Evolutionary conservation across 345 rosid species (phyloP).

Genomic region (Citrus inodora): DNA sequence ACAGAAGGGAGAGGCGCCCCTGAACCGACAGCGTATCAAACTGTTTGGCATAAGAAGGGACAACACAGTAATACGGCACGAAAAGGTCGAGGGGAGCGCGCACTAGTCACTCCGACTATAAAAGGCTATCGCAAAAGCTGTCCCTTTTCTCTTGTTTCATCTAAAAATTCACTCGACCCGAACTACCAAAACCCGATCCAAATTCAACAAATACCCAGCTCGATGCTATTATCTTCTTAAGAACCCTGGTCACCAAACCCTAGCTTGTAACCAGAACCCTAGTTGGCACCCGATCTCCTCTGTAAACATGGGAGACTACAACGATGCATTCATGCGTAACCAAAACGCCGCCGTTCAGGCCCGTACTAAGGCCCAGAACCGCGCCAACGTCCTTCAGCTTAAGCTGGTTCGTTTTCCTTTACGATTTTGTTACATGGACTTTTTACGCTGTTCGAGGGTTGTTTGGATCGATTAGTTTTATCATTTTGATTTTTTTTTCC

Average conservation of each 20-base stretch:
- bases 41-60: too few species aligned
- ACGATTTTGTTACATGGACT: neutral
- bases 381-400: constrained; percentile 93
- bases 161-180: neutral
- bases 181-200: neutral
- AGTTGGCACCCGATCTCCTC: constrained; percentile 16
- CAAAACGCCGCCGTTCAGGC: constrained; percentile 83
- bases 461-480: neutral
- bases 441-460: neutral
- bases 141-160: neutral
- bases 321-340: constrained; percentile 82
- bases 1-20: neutral
- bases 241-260: neutral
- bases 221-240: neutral
- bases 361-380: constrained; percentile 81
- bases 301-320: constrained; percentile 65
- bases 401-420: constrained; percentile 59
- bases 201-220: neutral
- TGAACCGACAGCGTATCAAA: neutral
- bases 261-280: constrained; percentile 29
- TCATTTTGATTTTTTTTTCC: neutral
- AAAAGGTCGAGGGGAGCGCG: neutral
- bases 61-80: neutral
- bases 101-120: neutral
- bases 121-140: neutral